Evolutionary conservation across 2,329 filamentous ascomycete genomes (phyloP).

Genomic region (Pseudocercospora cruenta): DNA sequence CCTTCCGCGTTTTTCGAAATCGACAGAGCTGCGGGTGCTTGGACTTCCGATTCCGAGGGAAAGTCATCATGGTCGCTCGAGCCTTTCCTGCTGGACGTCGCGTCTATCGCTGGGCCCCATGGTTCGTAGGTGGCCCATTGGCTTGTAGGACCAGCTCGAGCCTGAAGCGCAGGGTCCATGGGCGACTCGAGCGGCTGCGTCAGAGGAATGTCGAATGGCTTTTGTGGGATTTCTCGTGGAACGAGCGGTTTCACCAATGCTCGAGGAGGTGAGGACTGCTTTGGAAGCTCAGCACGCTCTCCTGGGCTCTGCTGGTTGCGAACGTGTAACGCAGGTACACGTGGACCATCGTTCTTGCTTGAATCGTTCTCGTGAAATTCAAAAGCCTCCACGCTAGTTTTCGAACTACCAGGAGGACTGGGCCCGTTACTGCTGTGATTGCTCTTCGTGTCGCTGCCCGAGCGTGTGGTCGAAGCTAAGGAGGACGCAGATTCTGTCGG

Average conservation of each 20-base stretch:
- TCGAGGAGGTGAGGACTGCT: conserved; percentile 28
- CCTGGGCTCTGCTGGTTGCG: conserved; percentile 32
- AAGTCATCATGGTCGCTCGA: background rate
- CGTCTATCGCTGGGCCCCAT: conserved; percentile 15
- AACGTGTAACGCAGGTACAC: conserved; percentile 29
- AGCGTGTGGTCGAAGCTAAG: conserved; percentile 28
- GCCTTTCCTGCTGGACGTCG: background rate
- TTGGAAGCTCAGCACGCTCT: conserved; percentile 32
- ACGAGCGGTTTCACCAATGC: conserved; percentile 24
- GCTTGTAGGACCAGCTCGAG: background rate
- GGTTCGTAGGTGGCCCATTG: conserved; percentile 21
- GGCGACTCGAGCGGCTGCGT: conserved; percentile 37
- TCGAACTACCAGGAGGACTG: conserved; percentile 37
- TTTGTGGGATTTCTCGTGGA: conserved; percentile 16
- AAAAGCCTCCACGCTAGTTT: conserved; percentile 39
- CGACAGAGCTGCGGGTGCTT: conserved; percentile 10
- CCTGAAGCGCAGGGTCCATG: conserved; percentile 36
- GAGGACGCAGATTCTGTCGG: conserved; percentile 39
- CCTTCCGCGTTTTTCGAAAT: background rate
- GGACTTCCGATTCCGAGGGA: background rate
- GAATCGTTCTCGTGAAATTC: conserved; percentile 20
- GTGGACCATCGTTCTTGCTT: conserved; percentile 27
- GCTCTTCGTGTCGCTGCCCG: conserved; percentile 26
- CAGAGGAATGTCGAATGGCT: background rate
- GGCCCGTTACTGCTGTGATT: conserved; percentile 35